Conservation (phyloP, 306 rosid genomes). For the Cajanus cajan region DNA sequence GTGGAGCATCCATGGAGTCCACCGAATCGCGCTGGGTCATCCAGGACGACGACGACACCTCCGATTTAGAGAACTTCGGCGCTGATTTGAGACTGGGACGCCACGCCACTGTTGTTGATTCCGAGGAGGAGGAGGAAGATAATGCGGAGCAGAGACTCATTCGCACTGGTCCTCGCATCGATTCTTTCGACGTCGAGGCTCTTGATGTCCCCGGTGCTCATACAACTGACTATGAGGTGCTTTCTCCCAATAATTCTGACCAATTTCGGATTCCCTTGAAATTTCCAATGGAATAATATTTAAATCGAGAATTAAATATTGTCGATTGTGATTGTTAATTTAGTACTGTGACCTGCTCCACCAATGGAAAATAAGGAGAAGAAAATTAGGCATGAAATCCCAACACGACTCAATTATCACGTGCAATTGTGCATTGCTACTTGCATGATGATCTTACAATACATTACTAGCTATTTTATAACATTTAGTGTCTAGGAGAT, state of each 20-base stretch:
- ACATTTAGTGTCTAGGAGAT: neutral
- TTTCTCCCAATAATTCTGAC: neutral
- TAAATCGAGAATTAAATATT: no score
- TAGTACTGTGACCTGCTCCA: neutral
- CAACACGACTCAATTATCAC: neutral
- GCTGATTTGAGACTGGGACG: constrained; percentile 23
- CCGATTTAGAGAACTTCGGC: constrained; percentile 42
- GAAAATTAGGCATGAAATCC: neutral
- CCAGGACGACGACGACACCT: constrained; percentile 44
- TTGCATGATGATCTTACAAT: neutral
- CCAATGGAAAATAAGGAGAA: neutral
- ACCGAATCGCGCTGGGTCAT: constrained; percentile 50
- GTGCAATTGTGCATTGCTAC: neutral
- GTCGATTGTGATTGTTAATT: constrained; percentile 7
- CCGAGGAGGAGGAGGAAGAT: constrained; percentile 73
- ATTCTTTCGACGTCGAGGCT: constrained; percentile 97
- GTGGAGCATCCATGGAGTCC: constrained; percentile 46
- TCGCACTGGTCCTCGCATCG: constrained; percentile 94
- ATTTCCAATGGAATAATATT: neutral
- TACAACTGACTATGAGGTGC: constrained; percentile 71
- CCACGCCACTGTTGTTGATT: constrained; percentile 39
- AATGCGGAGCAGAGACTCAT: constrained; percentile 78
- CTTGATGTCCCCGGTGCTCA: constrained; percentile 89
- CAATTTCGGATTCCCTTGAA: neutral
- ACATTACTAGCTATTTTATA: neutral